phyloP scores from a whole-genome alignment of 2,329 filamentous ascomycete genomes.

The Epichloe aotearoae region DNA sequence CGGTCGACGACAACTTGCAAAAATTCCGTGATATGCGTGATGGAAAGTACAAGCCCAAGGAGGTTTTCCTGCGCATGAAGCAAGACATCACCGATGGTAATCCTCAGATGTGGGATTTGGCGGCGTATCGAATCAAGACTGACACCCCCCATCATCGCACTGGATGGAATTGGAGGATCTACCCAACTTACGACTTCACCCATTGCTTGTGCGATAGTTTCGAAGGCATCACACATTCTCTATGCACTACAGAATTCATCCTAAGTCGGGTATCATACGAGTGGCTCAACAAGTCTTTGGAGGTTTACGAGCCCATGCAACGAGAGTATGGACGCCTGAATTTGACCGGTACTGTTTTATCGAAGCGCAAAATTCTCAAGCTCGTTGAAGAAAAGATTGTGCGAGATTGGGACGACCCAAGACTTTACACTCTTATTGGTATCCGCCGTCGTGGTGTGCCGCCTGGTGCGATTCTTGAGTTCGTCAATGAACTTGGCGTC shows the following conservation, averaged over 20 bases:
- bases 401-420: conserved; percentile 80
- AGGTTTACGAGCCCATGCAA: conserved; percentile 87
- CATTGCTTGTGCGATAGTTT: conserved; percentile 88
- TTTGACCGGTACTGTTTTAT: conserved; percentile 72
- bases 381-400: conserved; percentile 69
- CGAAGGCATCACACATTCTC: conserved; percentile 79
- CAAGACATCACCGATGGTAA: conserved; percentile 74
- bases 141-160: conserved; percentile 63
- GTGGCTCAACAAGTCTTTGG: conserved; percentile 70
- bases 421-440: conserved; percentile 76
- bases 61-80: conserved; percentile 87
- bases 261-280: conserved; percentile 79
- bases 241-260: conserved; percentile 90
- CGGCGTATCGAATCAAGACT: conserved; percentile 74
- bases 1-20: conserved; percentile 59
- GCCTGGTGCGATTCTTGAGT: conserved; percentile 76
- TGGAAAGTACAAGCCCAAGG: conserved; percentile 74
- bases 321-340: conserved; percentile 59
- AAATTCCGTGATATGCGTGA: conserved; percentile 88
- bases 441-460: conserved; percentile 76
- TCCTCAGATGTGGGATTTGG: conserved; percentile 93
- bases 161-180: conserved; percentile 76
- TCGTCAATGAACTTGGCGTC: conserved; percentile 83
- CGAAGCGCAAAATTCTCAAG: conserved; percentile 71
- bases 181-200: conserved; percentile 88